Base-by-base conservation (phyloP, 441 rosid species). In the Euphorbia corollata region DNA sequence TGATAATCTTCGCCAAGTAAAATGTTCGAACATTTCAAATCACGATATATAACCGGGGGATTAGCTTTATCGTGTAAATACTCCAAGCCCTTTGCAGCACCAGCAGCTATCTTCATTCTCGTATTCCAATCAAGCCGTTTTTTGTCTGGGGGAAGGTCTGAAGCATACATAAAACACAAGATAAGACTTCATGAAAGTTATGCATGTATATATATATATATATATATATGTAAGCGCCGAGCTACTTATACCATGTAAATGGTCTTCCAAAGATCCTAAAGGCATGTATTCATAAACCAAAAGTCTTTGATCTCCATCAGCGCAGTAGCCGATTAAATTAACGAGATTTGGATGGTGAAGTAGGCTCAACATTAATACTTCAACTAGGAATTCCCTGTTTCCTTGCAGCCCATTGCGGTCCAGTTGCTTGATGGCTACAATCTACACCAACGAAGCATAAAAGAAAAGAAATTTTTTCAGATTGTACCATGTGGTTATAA, bases 31-130 rank as follows among this genome's bases (percentile, higher is more conserved):
- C 97, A 88, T n/a, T n/a, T n/a, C n/a, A n/a, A n/a, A n/a, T n/a
- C n/a, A n/a, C n/a, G n/a, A n/a, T n/a, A n/a, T 80, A 92, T 92
- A 74, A 92, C 97, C 12, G 98, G 97, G 5, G 98, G 97, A 12
- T 72, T 88, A 73, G 94, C 91, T 81, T 82, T 84, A 70, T 92
- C 94, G 8, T 92, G 96, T 70, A 92, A 79, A 78, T 92, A 83
- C 81, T 87, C 94, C 84, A 92, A 69, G 15, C 98, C 98, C 74
- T 88, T 88, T 7, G 97, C 98, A 75, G 96, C 98, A 63, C 98
- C 98, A 0, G 97, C 96, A 73, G 98, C 97, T 75, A 92, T 81
- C 73, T 83, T 92, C 98, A 92, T 90, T 75, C 99, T 82, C 16
- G 95, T n/a, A n/a, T n/a, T n/a, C n/a, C 84, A 93, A 67, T 93